These are phyloP conservation scores for Alopecurus myosuroides DNA, from an alignment of 176 grass and related monocot species.

Conservation along the genomic window DNA sequence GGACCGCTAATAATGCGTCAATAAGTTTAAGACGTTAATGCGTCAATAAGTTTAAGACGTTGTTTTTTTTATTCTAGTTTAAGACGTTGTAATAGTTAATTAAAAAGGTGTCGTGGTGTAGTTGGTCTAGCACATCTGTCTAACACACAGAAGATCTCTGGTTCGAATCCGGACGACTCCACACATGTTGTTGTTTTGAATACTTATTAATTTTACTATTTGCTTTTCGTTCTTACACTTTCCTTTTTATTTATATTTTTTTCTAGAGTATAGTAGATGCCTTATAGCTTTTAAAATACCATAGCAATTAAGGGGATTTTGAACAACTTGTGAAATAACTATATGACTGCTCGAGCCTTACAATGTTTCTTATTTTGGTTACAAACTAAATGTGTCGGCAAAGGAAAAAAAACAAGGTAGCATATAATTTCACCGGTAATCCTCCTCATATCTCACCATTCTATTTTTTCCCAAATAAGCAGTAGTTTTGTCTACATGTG, in stretches of 20 bases:
- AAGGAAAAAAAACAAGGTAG: not conserved
- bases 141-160: not conserved
- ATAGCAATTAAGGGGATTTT: not conserved
- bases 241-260: no score
- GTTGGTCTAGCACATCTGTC: not conserved
- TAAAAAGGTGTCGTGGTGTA: not conserved
- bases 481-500: not conserved
- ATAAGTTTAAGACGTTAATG: not conserved
- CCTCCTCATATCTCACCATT: not conserved
- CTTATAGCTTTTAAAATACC: no score
- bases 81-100: no score
- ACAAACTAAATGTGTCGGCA: not conserved
- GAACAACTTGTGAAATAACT: not conserved
- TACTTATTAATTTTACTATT: not conserved
- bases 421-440: no score
- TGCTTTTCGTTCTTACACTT: no score
- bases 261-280: no score
- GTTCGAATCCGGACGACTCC: not conserved
- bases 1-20: accelerated
- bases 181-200: not conserved
- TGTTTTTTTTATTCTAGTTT: no score
- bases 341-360: not conserved
- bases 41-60: accelerated
- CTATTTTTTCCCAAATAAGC: not conserved
- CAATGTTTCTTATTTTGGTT: not conserved